Conservation (phyloP, 352 stramenopile species). For the Phytophthora agathidicida region DNA sequence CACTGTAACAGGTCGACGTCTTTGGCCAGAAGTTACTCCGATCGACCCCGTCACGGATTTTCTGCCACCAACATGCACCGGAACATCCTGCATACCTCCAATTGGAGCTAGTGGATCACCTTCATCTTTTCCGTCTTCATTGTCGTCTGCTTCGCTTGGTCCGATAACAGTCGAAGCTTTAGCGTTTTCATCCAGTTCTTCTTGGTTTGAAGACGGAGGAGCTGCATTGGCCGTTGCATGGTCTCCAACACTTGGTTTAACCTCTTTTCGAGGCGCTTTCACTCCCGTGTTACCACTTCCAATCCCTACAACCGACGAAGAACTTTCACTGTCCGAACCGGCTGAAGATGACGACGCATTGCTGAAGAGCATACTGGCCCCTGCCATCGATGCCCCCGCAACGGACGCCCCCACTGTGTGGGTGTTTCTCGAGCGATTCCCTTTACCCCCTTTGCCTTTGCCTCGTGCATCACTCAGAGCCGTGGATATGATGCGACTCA, state of each 20-base stretch:
- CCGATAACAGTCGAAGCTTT: background rate
- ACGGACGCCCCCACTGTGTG: constrained; percentile 16
- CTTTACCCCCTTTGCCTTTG: constrained; percentile 28
- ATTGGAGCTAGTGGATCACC: background rate
- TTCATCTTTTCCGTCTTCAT: constrained; percentile 22
- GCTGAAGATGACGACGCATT: constrained; percentile 60
- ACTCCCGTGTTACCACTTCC: background rate
- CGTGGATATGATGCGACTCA: constrained; percentile 74
- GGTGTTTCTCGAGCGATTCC: constrained; percentile 39
- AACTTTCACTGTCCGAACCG: constrained; percentile 50
- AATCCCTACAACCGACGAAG: constrained; percentile 21
- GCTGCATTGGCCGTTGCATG: constrained; percentile 1
- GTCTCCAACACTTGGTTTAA: constrained; percentile 4
- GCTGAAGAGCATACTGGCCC: constrained; percentile 60
- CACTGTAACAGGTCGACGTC: constrained; percentile 51
- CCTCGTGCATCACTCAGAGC: constrained; percentile 27
- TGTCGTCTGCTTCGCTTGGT: constrained; percentile 18
- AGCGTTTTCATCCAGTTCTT: constrained; percentile 20
- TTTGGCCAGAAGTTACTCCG: constrained; percentile 1
- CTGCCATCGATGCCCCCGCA: constrained; percentile 36
- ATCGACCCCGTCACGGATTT: constrained; percentile 7
- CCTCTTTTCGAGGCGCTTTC: constrained; percentile 18
- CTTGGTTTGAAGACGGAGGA: constrained; percentile 21
- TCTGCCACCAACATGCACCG: constrained; percentile 1
- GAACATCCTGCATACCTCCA: background rate